A percentile compares a stretch with the other conserved stretches of the same genome.
Evolutionary conservation across 352 stramenopile genomes (phyloP).

Genomic region (Phytophthora litchii): DNA sequence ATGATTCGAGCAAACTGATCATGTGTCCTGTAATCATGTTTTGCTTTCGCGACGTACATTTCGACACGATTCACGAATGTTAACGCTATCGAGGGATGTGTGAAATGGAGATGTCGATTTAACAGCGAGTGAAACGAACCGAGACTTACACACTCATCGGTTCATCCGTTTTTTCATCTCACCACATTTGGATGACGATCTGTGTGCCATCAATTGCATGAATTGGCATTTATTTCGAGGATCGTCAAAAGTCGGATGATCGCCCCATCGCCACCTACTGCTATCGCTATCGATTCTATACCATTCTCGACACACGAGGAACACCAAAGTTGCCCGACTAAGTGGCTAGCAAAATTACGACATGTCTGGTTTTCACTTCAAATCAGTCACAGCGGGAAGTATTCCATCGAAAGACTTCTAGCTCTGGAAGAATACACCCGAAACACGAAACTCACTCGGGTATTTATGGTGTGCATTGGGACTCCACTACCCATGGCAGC

Average conservation of each 20-base stretch:
- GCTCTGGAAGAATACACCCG: slow-evolving; percentile 25
- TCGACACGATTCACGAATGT: too few species aligned
- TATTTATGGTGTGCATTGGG: slow-evolving; percentile 17
- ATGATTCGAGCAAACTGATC: too few species aligned
- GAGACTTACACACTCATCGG: too few species aligned
- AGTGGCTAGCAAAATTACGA: not conserved
- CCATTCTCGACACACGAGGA: not conserved
- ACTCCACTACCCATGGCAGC: slow-evolving; percentile 20
- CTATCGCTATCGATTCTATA: not conserved
- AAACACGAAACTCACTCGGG: slow-evolving; percentile 8
- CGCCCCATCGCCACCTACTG: not conserved
- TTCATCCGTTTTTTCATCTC: not conserved
- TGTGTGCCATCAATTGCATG: not conserved
- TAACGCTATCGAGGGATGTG: too few species aligned
- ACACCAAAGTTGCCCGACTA: not conserved
- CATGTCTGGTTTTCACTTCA: slow-evolving; percentile 2
- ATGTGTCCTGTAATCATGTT: too few species aligned
- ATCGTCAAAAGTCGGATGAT: not conserved
- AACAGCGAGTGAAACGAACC: not conserved
- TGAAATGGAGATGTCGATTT: too few species aligned
- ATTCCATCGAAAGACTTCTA: slow-evolving; percentile 18
- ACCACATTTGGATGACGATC: not conserved
- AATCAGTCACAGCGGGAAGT: slow-evolving; percentile 13
- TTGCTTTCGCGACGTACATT: too few species aligned
- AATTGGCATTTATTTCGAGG: not conserved